A percentile compares a stretch with the other conserved stretches of the same genome.
These are phyloP conservation scores for Trypanosomatidae sp. DNA, from an alignment of 208 protist species.

Conservation along the genomic window DNA sequence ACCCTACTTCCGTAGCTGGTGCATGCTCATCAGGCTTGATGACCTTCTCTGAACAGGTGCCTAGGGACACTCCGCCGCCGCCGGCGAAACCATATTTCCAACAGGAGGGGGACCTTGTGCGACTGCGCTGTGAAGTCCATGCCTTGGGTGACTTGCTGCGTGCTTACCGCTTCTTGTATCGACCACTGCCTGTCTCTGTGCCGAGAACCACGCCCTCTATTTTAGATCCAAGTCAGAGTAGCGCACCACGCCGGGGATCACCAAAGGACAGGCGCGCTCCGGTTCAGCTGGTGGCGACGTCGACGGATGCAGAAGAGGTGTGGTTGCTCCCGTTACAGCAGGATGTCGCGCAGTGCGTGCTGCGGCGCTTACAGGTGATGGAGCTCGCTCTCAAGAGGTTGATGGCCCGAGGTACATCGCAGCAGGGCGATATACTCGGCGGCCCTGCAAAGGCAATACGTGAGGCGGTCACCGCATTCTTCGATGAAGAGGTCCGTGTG, in stretches of 20 bases:
- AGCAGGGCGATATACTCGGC: background rate
- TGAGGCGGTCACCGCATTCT: slow-evolving; percentile 3
- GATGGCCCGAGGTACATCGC: background rate
- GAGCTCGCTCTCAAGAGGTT: background rate
- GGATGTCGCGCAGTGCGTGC: slow-evolving; percentile 3
- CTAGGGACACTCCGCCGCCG: too few species aligned
- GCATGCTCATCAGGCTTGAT: background rate
- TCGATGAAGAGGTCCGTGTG: slow-evolving; percentile 13
- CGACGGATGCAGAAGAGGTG: slow-evolving; percentile 13
- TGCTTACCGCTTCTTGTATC: background rate
- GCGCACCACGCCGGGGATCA: background rate
- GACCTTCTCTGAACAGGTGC: background rate
- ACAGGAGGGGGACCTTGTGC: background rate
- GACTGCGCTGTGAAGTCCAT: slow-evolving; percentile 7
- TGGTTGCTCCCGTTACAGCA: slow-evolving; percentile 17
- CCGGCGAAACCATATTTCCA: background rate
- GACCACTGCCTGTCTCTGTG: background rate
- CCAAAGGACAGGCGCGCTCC: slow-evolving; percentile 3
- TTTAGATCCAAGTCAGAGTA: background rate
- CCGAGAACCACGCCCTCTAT: background rate
- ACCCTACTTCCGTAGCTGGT: background rate
- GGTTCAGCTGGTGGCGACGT: slow-evolving; percentile 8
- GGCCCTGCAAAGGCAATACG: background rate
- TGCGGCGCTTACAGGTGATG: background rate
- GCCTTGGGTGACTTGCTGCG: slow-evolving; percentile 12